Evolutionary conservation across 768 basidiomycete species (phyloP).

Genomic region (Lentinula edodes): DNA sequence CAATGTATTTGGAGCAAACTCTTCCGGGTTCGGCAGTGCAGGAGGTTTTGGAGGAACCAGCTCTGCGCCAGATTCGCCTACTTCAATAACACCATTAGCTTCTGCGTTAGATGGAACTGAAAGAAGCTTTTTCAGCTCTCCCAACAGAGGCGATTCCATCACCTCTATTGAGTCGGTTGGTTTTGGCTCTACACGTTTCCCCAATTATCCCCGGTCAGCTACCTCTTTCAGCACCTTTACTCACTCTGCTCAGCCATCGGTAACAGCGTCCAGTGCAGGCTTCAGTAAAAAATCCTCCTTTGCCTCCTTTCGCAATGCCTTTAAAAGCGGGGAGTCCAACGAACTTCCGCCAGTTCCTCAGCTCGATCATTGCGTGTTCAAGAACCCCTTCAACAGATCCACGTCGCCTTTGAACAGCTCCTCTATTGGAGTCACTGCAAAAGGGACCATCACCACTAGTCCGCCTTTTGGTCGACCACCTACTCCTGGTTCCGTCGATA

Average conservation of each 20-base stretch:
- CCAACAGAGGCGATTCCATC: conserved; percentile 72
- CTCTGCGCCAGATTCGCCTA: conserved; percentile 65
- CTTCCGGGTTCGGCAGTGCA: background rate
- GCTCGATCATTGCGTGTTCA: conserved; percentile 62
- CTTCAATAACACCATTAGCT: conserved; percentile 44
- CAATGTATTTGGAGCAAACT: conserved; percentile 38
- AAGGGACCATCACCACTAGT: conserved; percentile 33
- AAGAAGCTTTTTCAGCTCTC: conserved; percentile 57
- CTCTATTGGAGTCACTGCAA: conserved; percentile 25
- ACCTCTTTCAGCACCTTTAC: conserved; percentile 43
- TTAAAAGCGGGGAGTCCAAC: conserved; percentile 61
- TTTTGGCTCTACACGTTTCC: conserved; percentile 50
- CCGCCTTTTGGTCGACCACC: conserved; percentile 55
- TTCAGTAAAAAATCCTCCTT: conserved; percentile 82
- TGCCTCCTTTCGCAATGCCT: conserved; percentile 82
- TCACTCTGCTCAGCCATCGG: conserved; percentile 69
- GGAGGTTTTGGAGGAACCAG: conserved; percentile 23
- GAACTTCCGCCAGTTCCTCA: conserved; percentile 76
- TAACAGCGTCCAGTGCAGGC: conserved; percentile 50
- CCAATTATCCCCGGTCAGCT: conserved; percentile 26
- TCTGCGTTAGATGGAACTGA: conserved; percentile 38
- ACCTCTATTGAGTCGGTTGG: conserved; percentile 72
- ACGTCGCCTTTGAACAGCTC: conserved; percentile 65
- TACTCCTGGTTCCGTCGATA: conserved; percentile 50
- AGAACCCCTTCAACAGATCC: conserved; percentile 80